Percentiles rank a stretch among this genome's conserved stretches.
phyloP scores from a whole-genome alignment of 345 rosid species.

The Bruguiera gymnorhiza region DNA sequence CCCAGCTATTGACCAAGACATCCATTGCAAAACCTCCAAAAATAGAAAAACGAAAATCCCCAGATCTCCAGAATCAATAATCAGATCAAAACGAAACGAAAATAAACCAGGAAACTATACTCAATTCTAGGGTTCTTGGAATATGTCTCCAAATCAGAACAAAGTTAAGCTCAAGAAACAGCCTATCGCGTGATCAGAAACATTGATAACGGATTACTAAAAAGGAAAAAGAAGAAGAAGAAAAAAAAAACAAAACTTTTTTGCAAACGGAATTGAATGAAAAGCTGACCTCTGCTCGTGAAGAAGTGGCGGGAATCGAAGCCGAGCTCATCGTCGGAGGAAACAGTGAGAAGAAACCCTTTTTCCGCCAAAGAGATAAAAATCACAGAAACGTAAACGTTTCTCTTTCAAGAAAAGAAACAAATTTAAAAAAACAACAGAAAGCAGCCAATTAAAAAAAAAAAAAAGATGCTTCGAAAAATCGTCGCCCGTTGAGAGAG shows the following conservation, averaged over 20 bases:
- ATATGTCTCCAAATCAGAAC: constrained; percentile 24
- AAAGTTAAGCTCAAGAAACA: constrained; percentile 18
- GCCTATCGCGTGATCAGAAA: constrained; percentile 22
- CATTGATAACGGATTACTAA: constrained; percentile 10
- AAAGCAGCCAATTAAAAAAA: background rate
- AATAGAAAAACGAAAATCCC: constrained; percentile 23
- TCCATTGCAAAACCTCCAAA: constrained; percentile 22
- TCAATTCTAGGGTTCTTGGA: constrained; percentile 37
- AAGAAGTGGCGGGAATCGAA: constrained; percentile 56
- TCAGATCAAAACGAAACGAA: constrained; percentile 28
- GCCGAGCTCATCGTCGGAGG: constrained; percentile 39
- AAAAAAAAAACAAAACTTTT: background rate
- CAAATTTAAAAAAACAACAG: background rate
- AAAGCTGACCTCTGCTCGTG: constrained; percentile 40
- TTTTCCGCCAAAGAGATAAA: background rate
- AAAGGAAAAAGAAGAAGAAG: background rate
- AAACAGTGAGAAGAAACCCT: background rate
- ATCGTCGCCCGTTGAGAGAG: constrained; percentile 86
- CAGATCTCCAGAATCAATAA: constrained; percentile 51
- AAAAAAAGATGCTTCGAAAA: constrained; percentile 40
- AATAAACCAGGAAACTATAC: background rate
- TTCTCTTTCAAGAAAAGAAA: background rate
- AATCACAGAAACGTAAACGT: constrained; percentile 7
- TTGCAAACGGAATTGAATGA: background rate
- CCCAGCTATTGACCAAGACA: constrained; percentile 16